A percentile compares a stretch with the other conserved stretches of the same genome.
phyloP scores from a whole-genome alignment of 2,329 filamentous ascomycete species.

The Hansfordia pulvinata region DNA sequence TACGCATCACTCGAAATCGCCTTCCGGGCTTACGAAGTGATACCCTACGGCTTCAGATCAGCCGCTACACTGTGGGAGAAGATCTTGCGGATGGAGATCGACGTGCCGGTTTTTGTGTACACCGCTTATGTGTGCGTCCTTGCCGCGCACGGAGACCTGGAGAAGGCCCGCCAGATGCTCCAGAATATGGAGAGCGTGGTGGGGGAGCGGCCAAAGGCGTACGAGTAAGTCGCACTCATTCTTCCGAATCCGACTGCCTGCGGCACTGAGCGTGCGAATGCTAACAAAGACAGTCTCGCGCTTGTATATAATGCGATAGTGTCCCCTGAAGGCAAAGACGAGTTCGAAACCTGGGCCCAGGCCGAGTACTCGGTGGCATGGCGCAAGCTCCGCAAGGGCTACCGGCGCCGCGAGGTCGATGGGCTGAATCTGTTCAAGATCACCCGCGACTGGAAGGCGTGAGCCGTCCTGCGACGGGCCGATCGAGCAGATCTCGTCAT shows the following conservation, averaged over 20 bases:
- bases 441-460: too few relatives aligned
- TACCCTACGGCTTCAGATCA: constrained; percentile 40
- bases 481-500: too few relatives aligned
- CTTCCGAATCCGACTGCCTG: background rate
- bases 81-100: constrained; percentile 62
- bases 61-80: constrained; percentile 59
- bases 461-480: too few relatives aligned
- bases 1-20: constrained; percentile 70
- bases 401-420: too few relatives aligned
- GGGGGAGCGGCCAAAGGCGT: constrained; percentile 19
- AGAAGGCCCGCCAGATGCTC: constrained; percentile 53
- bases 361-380: constrained; percentile 53
- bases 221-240: constrained; percentile 10
- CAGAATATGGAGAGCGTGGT: constrained; percentile 52
- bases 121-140: constrained; percentile 65
- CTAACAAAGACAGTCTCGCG: constrained; percentile 42
- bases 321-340: constrained; percentile 48
- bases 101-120: constrained; percentile 61
- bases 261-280: background rate
- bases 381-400: too few relatives aligned
- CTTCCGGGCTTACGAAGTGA: constrained; percentile 62
- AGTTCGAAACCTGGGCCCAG: constrained; percentile 64
- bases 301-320: constrained; percentile 64
- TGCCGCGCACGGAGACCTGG: constrained; percentile 56
- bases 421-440: too few relatives aligned